phyloP scores from a whole-genome alignment of 2,329 filamentous ascomycete genomes.

The Intubia oerlemansii region DNA sequence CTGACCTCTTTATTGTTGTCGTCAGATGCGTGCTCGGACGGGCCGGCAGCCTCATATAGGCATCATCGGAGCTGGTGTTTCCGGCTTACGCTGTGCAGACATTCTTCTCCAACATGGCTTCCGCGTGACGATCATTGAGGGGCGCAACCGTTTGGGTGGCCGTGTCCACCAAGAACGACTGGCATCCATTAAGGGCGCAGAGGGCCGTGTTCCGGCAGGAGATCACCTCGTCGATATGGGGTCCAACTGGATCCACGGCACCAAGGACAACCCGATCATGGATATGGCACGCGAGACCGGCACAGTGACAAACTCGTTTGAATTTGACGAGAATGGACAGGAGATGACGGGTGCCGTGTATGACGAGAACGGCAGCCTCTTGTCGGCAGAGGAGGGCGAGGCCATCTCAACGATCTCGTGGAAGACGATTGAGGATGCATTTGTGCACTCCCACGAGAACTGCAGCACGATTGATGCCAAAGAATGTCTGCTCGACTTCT shows the following conservation, averaged over 20 bases:
- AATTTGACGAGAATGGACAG: conserved; percentile 23
- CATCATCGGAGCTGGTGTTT: conserved; percentile 48
- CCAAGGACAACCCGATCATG: conserved; percentile 46
- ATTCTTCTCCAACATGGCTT: conserved; percentile 42
- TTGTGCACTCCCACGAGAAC: conserved; percentile 40
- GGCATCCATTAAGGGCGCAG: neutral
- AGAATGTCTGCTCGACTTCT: conserved; percentile 33
- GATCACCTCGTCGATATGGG: conserved; percentile 35
- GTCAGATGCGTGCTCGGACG: too few species aligned
- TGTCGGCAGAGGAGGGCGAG: conserved; percentile 24
- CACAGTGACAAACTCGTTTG: conserved; percentile 25
- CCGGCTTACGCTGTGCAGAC: conserved; percentile 51
- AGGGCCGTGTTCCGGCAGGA: neutral
- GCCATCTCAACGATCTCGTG: conserved; percentile 35
- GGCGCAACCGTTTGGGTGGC: conserved; percentile 43
- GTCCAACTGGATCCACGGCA: conserved; percentile 68
- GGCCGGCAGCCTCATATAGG: too few species aligned
- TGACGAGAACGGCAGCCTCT: conserved; percentile 29
- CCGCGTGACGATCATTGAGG: conserved; percentile 48
- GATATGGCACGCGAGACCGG: conserved; percentile 41
- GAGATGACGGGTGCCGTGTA: conserved; percentile 17
- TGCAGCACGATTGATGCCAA: conserved; percentile 22
- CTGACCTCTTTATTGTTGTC: too few species aligned
- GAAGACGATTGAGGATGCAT: conserved; percentile 46
- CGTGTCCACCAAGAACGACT: conserved; percentile 32